Percentiles rank a stretch among this genome's conserved stretches.
Conservation (phyloP, 164 flowering plant species). For the Magnolia changhungtana region DNA sequence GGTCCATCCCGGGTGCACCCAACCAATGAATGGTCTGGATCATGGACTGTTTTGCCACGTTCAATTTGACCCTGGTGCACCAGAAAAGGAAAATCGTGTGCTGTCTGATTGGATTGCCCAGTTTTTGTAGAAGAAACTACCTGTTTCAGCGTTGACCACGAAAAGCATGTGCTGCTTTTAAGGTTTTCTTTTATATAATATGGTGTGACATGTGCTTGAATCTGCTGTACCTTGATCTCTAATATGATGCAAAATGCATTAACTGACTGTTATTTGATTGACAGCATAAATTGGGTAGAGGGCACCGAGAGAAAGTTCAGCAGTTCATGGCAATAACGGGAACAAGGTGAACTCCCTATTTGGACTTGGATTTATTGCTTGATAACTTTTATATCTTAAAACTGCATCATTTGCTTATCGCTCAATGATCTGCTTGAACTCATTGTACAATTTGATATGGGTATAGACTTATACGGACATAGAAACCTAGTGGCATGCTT, state of each 20-base stretch:
- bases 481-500: not conserved
- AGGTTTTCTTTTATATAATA: no score
- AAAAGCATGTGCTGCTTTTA: no score
- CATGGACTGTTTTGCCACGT: no score
- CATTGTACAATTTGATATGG: not conserved
- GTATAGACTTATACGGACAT: not conserved
- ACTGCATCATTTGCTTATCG: not conserved
- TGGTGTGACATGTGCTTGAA: no score
- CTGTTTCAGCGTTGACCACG: no score
- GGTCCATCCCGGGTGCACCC: no score
- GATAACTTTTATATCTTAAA: not conserved
- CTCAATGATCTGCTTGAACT: not conserved
- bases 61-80: no score
- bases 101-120: no score
- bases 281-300: constrained; percentile 83
- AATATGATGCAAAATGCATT: not conserved
- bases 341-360: constrained; percentile 45
- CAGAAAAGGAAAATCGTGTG: no score
- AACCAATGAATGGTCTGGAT: no score
- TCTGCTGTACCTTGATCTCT: not conserved
- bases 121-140: no score
- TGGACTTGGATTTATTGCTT: not conserved
- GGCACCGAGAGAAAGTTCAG: constrained; percentile 84
- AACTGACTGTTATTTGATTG: not conserved
- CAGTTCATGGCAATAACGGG: constrained; percentile 86